Percentiles rank a stretch among this genome's conserved stretches.
Evolutionary conservation across 495 filamentous ascomycete species (phyloP).

Genomic region (Trichocladium antarcticum): DNA sequence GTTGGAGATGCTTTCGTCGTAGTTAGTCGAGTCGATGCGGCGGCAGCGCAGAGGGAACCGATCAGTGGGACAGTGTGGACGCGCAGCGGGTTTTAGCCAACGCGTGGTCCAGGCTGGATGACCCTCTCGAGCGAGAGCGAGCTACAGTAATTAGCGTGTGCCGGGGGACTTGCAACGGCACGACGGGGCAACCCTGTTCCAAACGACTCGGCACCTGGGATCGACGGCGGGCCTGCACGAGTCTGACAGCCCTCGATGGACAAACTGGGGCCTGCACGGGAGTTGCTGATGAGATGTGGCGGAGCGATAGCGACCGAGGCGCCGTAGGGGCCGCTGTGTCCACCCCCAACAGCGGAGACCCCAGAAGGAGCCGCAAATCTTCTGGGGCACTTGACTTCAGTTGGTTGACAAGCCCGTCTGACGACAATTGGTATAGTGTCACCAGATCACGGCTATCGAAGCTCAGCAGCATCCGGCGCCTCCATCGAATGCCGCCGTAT

Average conservation of each 20-base stretch:
- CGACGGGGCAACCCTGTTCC: conserved; percentile 18
- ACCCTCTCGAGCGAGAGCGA: conserved; percentile 8
- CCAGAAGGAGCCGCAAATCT: no score
- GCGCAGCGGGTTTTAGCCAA: conserved; percentile 21
- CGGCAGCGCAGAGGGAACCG: conserved; percentile 8
- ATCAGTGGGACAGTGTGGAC: conserved; percentile 16
- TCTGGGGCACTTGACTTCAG: no score
- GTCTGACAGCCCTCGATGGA: conserved; percentile 1
- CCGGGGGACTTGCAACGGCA: conserved; percentile 8
- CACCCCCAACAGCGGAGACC: no score
- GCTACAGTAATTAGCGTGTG: conserved; percentile 16
- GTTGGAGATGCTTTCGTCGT: not conserved
- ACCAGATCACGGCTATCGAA: no score
- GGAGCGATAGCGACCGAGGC: not conserved
- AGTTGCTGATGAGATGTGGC: not conserved
- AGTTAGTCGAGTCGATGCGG: conserved; percentile 4
- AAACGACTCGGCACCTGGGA: conserved; percentile 9
- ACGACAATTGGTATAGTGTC: no score
- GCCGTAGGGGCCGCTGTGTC: no score
- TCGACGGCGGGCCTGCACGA: conserved; percentile 5
- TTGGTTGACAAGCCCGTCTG: no score
- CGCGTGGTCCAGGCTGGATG: conserved; percentile 3
- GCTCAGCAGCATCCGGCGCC: no score
- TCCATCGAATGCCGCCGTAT: no score
- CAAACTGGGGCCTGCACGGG: not conserved